phyloP scores from a whole-genome alignment of 2,329 filamentous ascomycete genomes.

The Sarocladium kiliense region DNA sequence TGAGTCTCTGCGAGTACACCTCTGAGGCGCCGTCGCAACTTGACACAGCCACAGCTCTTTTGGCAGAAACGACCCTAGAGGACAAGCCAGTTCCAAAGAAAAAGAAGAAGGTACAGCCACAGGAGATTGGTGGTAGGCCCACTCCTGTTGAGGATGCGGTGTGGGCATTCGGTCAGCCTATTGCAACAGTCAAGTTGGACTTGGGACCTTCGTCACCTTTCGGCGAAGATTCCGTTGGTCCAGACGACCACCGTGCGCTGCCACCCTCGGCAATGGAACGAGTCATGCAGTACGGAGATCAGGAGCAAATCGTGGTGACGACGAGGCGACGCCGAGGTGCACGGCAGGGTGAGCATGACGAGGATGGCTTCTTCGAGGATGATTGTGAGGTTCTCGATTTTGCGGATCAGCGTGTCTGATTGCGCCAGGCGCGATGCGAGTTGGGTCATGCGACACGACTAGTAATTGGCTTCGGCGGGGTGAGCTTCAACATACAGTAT shows the following conservation, averaged over 20 bases:
- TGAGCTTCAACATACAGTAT: background rate
- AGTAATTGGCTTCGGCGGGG: no score
- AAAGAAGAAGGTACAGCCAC: slow-evolving; percentile 30
- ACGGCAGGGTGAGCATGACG: slow-evolving; percentile 46
- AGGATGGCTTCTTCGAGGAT: slow-evolving; percentile 84
- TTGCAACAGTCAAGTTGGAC: slow-evolving; percentile 46
- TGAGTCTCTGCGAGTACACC: slow-evolving; percentile 67
- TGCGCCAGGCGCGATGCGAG: no score
- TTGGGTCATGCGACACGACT: no score
- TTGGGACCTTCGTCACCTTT: slow-evolving; percentile 37
- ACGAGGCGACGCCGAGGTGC: slow-evolving; percentile 63
- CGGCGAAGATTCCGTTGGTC: slow-evolving; percentile 47
- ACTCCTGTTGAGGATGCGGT: slow-evolving; percentile 13
- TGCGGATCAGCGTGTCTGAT: slow-evolving; percentile 63
- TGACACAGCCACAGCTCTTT: slow-evolving; percentile 31
- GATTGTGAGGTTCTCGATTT: slow-evolving; percentile 90
- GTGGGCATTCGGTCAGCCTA: slow-evolving; percentile 59
- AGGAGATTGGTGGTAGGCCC: slow-evolving; percentile 14
- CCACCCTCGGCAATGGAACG: slow-evolving; percentile 61
- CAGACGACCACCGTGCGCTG: slow-evolving; percentile 54
- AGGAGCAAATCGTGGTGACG: slow-evolving; percentile 77
- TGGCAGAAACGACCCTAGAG: slow-evolving; percentile 37
- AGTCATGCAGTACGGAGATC: slow-evolving; percentile 54
- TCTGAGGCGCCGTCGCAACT: slow-evolving; percentile 22
- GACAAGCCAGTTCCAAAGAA: slow-evolving; percentile 30